Evolutionary conservation across 331 rosid genomes (phyloP).

Genomic region (Stylosanthes scabra): DNA sequence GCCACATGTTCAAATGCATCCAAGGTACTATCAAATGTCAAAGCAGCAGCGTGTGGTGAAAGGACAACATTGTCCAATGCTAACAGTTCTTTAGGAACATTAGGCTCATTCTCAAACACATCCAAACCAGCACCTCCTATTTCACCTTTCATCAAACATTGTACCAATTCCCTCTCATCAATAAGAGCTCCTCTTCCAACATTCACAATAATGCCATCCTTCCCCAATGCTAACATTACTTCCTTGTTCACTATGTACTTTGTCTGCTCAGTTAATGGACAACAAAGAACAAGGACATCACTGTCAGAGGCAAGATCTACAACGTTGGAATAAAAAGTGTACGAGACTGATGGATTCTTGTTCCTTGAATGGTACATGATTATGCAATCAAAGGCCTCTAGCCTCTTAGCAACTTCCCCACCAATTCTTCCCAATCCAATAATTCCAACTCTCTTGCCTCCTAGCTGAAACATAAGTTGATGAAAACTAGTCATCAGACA

Average conservation of each 20-base stretch:
- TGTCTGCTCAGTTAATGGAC: slow-evolving; percentile 38
- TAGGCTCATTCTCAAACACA: slow-evolving; percentile 62
- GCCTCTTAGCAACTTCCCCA: slow-evolving; percentile 16
- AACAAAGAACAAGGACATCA: slow-evolving; percentile 20
- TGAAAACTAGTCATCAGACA: neutral
- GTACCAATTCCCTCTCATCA: slow-evolving; percentile 44
- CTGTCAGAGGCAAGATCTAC: slow-evolving; percentile 26
- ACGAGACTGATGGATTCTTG: neutral
- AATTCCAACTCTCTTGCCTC: slow-evolving; percentile 31
- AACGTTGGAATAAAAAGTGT: slow-evolving; percentile 22
- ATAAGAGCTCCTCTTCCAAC: slow-evolving; percentile 50
- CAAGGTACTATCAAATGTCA: slow-evolving; percentile 19
- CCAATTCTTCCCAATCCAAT: slow-evolving; percentile 35
- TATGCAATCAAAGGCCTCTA: slow-evolving; percentile 18
- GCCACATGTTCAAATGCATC: slow-evolving; percentile 14
- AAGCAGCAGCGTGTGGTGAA: slow-evolving; percentile 40
- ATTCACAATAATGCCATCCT: slow-evolving; percentile 47
- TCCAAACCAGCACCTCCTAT: slow-evolving; percentile 56
- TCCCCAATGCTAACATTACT: slow-evolving; percentile 52
- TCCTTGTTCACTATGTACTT: slow-evolving; percentile 43
- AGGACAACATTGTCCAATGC: slow-evolving; percentile 50
- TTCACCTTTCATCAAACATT: slow-evolving; percentile 40
- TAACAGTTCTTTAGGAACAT: slow-evolving; percentile 45
- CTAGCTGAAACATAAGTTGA: slow-evolving; percentile 25
- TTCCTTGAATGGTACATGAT: slow-evolving; percentile 22